Base-by-base conservation (phyloP, 805 yeast genomes). In the Wickerhamomyces queroliae region DNA sequence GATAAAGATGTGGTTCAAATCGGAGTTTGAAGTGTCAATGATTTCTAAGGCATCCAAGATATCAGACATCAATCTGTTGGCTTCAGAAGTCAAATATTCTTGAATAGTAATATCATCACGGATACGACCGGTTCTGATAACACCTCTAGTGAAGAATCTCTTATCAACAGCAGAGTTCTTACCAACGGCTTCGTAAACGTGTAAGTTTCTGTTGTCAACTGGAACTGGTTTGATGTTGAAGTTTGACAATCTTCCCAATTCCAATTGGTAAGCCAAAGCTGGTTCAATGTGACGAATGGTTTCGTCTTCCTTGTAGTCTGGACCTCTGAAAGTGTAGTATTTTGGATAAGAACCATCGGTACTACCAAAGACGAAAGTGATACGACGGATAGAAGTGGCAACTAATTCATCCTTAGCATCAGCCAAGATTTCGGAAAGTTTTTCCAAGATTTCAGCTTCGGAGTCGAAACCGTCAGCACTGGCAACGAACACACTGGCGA, bases 221-320 rank as follows among this genome's bases (percentile, higher is more conserved):
- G 86, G 85, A 40, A 91, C 86, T 38, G 96, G 98, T 62, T 83
- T 88, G 66, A 91, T 87, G 68, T 87, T 81, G 69, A 93, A 93
- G 70, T 93, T 95, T 33, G 95, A 87, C 66, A 93, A 74, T 68
- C 98, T 81, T 55, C 87, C 91, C 47, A 93, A 74, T 67, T 93
- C 99, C 51, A 93, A 76, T 70, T 93, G 99, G 84, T 80, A 93
- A 38, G 99, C 98, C 55, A 91, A 73, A 31, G 98, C 96, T 19
- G 99, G 99, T 65, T 93, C 98, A 52, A 93, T 89, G 62, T 93
- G 97, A 70, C 99, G 89, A 61, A 93, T 85, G 17, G 90, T 90
- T 65, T 82, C 79, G 68, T 93, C 95, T 68, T 93, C 99, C 26
- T 53, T 56, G 60, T 84, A 93, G 27, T 74, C 73, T 38, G 95